Evolutionary conservation across 805 yeast species (phyloP), one percentile per base, ranked within the genome.

Genomic region (Hanseniaspora lindneri): DNA sequence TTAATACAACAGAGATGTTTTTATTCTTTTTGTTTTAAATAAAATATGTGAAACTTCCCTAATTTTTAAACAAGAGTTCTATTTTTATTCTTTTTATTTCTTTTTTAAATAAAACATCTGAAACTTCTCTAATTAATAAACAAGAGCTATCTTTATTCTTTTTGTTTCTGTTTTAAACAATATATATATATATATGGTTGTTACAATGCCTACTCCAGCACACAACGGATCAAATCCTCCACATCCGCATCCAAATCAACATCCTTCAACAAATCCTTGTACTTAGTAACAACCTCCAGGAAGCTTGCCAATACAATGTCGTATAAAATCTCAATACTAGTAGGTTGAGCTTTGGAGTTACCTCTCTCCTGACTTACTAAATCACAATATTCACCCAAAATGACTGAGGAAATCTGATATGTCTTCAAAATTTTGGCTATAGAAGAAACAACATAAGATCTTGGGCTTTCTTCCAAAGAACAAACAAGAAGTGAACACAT

Each of bases 161-260:
- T 8, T 30, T 28, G 6, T 41, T 27, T 21, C 30, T 41, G n/a
- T 8, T 41, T 41, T 30, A n/a, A 16, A 27, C 11, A 27, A n/a
- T n/a, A n/a, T n/a, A n/a, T n/a, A 24, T 8, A 36, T 14, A 37
- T 37, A 37, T 2, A 21, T 37, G 4, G 19, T 9, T 19, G 16
- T 29, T 39, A 27, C 14, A 39, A 24, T 25, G 8, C 29, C 28
- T 59, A 72, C 54, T 80, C 87, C 49, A 79, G 70, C 24, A 82
- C 82, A 79, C 84, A 77, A 57, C 79, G 79, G 16, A 85, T 85
- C 53, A 81, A 66, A 53, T 75, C 76, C 56, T 76, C 75, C 4
- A 82, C 83, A 41, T 76, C 76, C 3, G 80, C 75, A 44, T 75
- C 71, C 39, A 83, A 65, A 23, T 76, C 70, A 54, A 82, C 71